phyloP scores from a whole-genome alignment of 2,329 filamentous ascomycete genomes.

The Ceratocystis huliohia region DNA sequence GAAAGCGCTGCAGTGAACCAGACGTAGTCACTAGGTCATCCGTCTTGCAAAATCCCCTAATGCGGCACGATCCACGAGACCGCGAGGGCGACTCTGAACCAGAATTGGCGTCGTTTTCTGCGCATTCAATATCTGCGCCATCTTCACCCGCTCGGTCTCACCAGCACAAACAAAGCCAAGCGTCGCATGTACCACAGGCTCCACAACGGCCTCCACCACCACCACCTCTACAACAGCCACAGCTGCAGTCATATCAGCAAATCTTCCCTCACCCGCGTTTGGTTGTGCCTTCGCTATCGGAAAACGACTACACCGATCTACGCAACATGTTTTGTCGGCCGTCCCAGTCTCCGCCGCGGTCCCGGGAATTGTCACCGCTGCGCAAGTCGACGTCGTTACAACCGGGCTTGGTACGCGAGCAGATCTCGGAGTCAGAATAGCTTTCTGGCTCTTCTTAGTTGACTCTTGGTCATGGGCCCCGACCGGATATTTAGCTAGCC shows the following conservation, averaged over 20 bases:
- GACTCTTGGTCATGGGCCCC: not conserved
- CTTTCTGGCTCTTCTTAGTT: conserved; percentile 3
- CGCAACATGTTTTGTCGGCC: conserved; percentile 20
- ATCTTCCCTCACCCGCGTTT: conserved; percentile 4
- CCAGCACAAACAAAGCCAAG: not conserved
- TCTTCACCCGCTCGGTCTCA: not conserved
- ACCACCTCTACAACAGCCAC: not conserved
- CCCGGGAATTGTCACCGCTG: not conserved
- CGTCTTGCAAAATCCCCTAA: not conserved
- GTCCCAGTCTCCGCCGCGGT: conserved; percentile 13
- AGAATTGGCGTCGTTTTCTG: not conserved
- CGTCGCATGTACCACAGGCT: not conserved
- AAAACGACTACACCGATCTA: conserved; percentile 18
- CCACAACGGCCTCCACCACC: not conserved
- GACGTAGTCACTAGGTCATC: not conserved
- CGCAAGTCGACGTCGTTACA: not conserved
- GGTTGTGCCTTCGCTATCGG: conserved; percentile 15
- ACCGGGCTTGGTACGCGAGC: not conserved
- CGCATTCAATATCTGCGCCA: conserved; percentile 2
- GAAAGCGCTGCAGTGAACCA: conserved; percentile 16
- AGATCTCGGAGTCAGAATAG: not conserved
- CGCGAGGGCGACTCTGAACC: not conserved
- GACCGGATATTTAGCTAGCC: not conserved
- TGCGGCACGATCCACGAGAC: not conserved
- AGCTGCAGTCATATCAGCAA: not conserved